Evolutionary conservation across 2,329 filamentous ascomycete species (phyloP).

Genomic region (Simplicillium aogashimaense): DNA sequence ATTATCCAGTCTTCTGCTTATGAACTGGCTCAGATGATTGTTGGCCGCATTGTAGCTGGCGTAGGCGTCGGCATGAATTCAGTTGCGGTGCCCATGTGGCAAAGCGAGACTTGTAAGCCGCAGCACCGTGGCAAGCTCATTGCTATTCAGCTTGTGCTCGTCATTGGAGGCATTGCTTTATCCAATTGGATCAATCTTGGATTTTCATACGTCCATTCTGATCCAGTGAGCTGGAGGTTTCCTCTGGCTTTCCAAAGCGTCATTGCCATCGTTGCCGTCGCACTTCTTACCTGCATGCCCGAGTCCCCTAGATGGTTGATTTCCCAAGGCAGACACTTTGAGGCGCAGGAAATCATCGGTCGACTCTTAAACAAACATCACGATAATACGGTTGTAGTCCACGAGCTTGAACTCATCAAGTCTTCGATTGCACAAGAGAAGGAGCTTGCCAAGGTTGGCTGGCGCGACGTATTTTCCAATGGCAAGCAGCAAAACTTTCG

Average conservation of each 20-base stretch:
- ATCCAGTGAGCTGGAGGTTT: constrained; percentile 8
- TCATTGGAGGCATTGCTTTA: too few species aligned
- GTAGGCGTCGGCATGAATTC: too few species aligned
- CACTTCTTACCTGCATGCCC: constrained; percentile 26
- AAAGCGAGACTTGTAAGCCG: too few species aligned
- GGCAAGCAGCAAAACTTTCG: constrained; percentile 23
- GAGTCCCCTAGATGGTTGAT: constrained; percentile 31
- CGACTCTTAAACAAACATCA: constrained; percentile 28
- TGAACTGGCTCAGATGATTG: constrained; percentile 34
- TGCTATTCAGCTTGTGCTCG: too few species aligned
- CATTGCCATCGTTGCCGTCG: constrained; percentile 20
- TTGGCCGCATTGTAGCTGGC: constrained; percentile 37
- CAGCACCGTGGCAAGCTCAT: too few species aligned
- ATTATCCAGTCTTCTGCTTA: constrained; percentile 41
- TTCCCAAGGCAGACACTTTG: constrained; percentile 21
- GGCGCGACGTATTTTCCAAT: too few species aligned
- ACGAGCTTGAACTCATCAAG: constrained; percentile 26
- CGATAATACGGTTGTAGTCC: constrained; percentile 19
- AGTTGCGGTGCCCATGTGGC: too few species aligned
- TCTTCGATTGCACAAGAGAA: constrained; percentile 28
- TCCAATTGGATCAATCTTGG: too few species aligned
- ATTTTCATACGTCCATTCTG: too few species aligned
- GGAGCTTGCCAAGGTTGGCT: too few species aligned
- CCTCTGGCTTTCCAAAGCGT: constrained; percentile 20
- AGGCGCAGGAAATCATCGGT: constrained; percentile 24